phyloP scores from a whole-genome alignment of 495 filamentous ascomycete species.

The Neohortaea acidophila region DNA sequence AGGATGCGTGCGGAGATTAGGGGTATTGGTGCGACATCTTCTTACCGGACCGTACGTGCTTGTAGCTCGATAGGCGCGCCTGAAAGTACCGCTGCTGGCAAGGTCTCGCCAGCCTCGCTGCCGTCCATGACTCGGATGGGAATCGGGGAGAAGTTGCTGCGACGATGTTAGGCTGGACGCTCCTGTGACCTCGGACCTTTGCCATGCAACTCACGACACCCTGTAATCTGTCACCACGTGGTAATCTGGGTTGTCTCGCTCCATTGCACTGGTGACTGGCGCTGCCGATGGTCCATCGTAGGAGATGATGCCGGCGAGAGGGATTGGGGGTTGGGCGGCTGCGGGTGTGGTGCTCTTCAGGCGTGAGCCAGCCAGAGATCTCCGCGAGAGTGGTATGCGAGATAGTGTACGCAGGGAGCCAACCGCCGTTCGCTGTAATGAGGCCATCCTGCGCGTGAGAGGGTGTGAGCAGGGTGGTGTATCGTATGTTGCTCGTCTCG shows the following conservation, averaged over 20 bases:
- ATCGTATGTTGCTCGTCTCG: too few species aligned
- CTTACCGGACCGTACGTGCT: constrained; percentile 80
- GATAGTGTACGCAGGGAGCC: constrained; percentile 22
- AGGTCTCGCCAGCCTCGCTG: constrained; percentile 59
- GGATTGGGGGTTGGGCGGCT: neutral
- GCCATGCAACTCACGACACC: constrained; percentile 62
- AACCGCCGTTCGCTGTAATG: constrained; percentile 7
- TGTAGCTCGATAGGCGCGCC: constrained; percentile 88
- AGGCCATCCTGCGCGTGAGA: constrained; percentile 8
- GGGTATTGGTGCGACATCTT: neutral
- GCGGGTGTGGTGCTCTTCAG: constrained; percentile 2
- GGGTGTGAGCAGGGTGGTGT: too few species aligned
- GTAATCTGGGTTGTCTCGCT: constrained; percentile 55
- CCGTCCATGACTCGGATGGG: constrained; percentile 80
- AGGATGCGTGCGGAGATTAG: neutral
- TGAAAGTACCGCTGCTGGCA: constrained; percentile 73
- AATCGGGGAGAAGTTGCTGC: constrained; percentile 73
- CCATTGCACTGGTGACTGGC: neutral
- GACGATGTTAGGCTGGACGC: constrained; percentile 15
- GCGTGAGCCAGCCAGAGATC: constrained; percentile 8
- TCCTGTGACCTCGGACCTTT: neutral
- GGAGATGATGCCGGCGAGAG: constrained; percentile 33
- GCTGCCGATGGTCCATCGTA: constrained; percentile 32
- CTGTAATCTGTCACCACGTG: constrained; percentile 59
- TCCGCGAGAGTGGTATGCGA: constrained; percentile 31